Percentiles rank a stretch among this genome's conserved stretches.
Evolutionary conservation across 495 filamentous ascomycete genomes (phyloP).

Genomic region (Podospora appendiculata): DNA sequence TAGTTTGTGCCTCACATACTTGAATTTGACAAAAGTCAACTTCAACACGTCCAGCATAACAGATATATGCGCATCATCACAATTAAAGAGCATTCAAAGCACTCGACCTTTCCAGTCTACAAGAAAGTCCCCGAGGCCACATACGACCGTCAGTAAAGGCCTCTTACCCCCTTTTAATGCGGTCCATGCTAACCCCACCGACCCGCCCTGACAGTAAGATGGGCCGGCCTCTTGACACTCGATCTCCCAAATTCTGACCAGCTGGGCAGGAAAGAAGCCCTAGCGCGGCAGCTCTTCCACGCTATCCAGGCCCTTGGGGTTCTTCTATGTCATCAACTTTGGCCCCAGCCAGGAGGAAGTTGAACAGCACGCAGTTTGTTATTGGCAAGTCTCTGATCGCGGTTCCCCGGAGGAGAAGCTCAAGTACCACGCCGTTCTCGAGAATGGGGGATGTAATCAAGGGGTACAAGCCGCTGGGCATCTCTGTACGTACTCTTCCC

Average conservation of each 20-base stretch:
- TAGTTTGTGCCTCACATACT: too few species aligned
- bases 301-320: conserved; percentile 14
- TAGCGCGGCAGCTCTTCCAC: neutral
- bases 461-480: conserved; percentile 36
- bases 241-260: neutral
- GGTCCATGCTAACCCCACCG: neutral
- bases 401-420: conserved; percentile 42
- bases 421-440: conserved; percentile 22
- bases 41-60: too few species aligned
- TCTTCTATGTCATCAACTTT: conserved; percentile 56
- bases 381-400: conserved; percentile 48
- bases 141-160: neutral
- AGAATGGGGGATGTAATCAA: conserved; percentile 22
- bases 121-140: neutral
- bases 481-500: conserved; percentile 28
- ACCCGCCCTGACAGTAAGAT: neutral
- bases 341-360: conserved; percentile 52
- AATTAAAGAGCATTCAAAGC: too few species aligned
- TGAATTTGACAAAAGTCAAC: too few species aligned
- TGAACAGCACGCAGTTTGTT: conserved; percentile 51
- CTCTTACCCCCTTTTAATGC: neutral
- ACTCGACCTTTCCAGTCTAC: neutral
- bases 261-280: neutral
- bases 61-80: too few species aligned
- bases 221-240: neutral